Evolutionary conservation across 176 grass and related monocot species (phyloP).

Genomic region (Oropetium thomaeum): DNA sequence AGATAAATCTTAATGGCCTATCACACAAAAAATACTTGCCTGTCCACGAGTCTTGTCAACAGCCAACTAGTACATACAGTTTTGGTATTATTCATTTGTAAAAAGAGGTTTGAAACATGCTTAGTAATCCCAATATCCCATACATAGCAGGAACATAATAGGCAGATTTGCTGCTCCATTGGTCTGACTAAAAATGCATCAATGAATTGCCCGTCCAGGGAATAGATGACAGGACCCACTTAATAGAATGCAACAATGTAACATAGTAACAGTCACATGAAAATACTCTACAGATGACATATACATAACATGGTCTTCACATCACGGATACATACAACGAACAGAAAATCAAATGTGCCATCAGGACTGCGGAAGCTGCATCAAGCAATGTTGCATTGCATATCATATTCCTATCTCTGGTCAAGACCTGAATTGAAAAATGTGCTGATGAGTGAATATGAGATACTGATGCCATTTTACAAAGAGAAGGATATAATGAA

Average conservation of each 20-base stretch:
- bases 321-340: background rate
- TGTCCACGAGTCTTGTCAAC: too few species aligned
- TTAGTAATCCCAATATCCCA: background rate
- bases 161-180: background rate
- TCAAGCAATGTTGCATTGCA: background rate
- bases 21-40: too few species aligned
- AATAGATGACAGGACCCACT: too few species aligned
- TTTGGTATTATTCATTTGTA: too few species aligned
- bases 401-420: background rate
- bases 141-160: background rate
- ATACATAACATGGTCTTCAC: background rate
- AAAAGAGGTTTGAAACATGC: background rate
- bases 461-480: background rate
- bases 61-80: too few species aligned
- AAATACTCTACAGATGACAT: background rate
- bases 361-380: background rate
- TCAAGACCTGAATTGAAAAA: background rate
- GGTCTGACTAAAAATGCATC: background rate
- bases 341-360: background rate
- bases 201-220: background rate
- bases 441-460: background rate
- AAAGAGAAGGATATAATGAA: background rate
- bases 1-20: too few species aligned
- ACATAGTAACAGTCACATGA: too few species aligned
- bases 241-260: too few species aligned